These are phyloP conservation scores for Botryotinia convoluta DNA, from an alignment of 2,329 filamentous ascomycete species.

Conservation along the genomic window DNA sequence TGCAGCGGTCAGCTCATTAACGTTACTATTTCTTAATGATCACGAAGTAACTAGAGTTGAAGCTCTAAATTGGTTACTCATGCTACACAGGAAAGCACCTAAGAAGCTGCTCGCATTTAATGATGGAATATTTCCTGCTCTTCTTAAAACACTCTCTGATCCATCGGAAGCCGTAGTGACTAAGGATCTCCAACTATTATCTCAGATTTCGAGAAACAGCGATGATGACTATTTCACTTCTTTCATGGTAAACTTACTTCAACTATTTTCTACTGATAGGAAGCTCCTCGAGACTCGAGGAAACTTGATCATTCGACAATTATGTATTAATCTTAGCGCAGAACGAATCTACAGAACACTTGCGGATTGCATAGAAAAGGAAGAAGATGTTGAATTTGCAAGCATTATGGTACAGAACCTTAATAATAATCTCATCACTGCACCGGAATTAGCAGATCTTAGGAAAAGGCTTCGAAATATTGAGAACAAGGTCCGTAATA, in stretches of 20 bases:
- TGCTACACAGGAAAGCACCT: conserved; percentile 94
- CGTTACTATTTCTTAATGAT: conserved; percentile 90
- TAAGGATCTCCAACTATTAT: conserved; percentile 86
- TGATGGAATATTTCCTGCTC: conserved; percentile 91
- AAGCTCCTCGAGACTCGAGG: conserved; percentile 87
- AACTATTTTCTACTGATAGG: conserved; percentile 92
- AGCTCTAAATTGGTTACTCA: conserved; percentile 92
- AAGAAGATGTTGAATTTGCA: conserved; percentile 97
- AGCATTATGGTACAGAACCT: conserved; percentile 99
- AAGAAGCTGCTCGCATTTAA: conserved; percentile 92
- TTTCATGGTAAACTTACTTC: conserved; percentile 95
- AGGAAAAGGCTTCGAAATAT: conserved; percentile 86
- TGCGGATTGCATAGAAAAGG: conserved; percentile 94
- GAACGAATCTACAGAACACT: conserved; percentile 94
- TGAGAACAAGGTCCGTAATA: conserved; percentile 68
- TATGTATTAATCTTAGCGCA: conserved; percentile 88
- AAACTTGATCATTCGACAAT: conserved; percentile 92
- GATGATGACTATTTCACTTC: conserved; percentile 97
- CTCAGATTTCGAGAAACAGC: conserved; percentile 93
- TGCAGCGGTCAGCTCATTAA: conserved; percentile 88
- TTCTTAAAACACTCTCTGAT: conserved; percentile 94
- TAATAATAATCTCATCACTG: conserved; percentile 98
- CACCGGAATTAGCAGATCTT: conserved; percentile 87
- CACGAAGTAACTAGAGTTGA: conserved; percentile 94
- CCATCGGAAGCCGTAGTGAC: conserved; percentile 94